Evolutionary conservation across 2,329 filamentous ascomycete genomes (phyloP), one percentile per base, ranked within the genome.

Genomic region (Madurella fahalii): DNA sequence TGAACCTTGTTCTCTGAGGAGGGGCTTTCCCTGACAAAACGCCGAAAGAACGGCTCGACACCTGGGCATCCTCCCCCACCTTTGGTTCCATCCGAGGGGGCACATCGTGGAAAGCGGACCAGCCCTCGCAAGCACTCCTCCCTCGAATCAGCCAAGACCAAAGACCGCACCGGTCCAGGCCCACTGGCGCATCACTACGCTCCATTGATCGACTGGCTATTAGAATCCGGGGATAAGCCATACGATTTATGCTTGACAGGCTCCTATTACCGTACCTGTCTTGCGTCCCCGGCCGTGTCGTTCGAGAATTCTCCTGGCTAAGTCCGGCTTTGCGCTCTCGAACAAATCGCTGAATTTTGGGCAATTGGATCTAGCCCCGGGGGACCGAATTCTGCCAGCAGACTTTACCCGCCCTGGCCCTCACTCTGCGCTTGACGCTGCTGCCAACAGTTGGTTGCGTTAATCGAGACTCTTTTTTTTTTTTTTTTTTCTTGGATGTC

Each of bases 81-180:
- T 25, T 41, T 17, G 20, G 42, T 25, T 30, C 50, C n/a, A 43
- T 34, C 32, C 34, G 50, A 42, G 37, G 12, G 50, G 53, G 30
- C 47, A 30, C 15, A 51, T 47, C 13, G 50, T 60, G 40, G 54
- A 43, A 45, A 54, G 43, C 41, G 58, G 54, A 17, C 50, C 54
- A 56, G 13, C 52, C 25, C 46, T 34, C 32, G n/a, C 39, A 11
- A 34, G 18, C 37, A 31, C 37, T 40, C 44, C 18, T 9, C 32
- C 32, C 18, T 49, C 41, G 32, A 40, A 49, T 41, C 46, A 49
- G 51, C 51, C 46, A 50, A 46, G 52, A 20, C 40, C 17, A n/a
- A 45, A 46, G 52, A 20, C 31, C 15, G n/a, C 40, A 31, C 32
- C 18, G 45, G 25, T 44, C 32, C 40, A 39, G 17, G 31, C 45